These are phyloP conservation scores for Viridothelium virens DNA, from an alignment of 495 filamentous ascomycete genomes.

Conservation along the genomic window DNA sequence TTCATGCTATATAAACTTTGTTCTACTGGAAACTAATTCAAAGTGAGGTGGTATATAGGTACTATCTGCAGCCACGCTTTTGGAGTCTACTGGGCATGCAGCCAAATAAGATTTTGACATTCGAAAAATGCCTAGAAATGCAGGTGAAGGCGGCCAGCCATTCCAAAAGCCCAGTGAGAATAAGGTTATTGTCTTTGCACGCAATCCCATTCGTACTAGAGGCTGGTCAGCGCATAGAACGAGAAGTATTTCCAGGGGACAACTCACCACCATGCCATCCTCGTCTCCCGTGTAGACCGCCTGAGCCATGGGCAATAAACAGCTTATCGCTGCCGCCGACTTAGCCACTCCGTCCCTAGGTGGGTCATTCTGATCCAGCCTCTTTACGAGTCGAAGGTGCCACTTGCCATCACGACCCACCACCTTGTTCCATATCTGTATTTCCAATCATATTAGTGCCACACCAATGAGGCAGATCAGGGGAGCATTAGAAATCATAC, in stretches of 20 bases:
- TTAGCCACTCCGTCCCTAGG: conserved; percentile 66
- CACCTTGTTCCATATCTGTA: conserved; percentile 49
- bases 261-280: conserved; percentile 66
- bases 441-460: background rate
- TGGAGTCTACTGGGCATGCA: background rate
- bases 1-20: too few relatives aligned
- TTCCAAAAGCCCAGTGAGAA: background rate
- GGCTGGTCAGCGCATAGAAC: conserved; percentile 28
- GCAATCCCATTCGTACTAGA: conserved; percentile 81
- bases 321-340: conserved; percentile 74
- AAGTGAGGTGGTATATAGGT: too few relatives aligned
- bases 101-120: background rate
- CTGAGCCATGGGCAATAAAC: conserved; percentile 73
- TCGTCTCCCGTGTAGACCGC: conserved; percentile 92
- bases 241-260: background rate
- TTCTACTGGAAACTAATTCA: too few relatives aligned
- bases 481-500: conserved; percentile 28
- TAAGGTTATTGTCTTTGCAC: conserved; percentile 43
- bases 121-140: background rate
- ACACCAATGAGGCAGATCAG: background rate
- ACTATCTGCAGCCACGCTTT: too few relatives aligned
- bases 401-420: conserved; percentile 45
- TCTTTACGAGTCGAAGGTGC: conserved; percentile 57
- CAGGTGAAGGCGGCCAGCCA: background rate
- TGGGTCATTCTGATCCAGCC: conserved; percentile 74